Base-by-base conservation (phyloP, 768 basidiomycete species). In the Dacryopinax spathularia region DNA sequence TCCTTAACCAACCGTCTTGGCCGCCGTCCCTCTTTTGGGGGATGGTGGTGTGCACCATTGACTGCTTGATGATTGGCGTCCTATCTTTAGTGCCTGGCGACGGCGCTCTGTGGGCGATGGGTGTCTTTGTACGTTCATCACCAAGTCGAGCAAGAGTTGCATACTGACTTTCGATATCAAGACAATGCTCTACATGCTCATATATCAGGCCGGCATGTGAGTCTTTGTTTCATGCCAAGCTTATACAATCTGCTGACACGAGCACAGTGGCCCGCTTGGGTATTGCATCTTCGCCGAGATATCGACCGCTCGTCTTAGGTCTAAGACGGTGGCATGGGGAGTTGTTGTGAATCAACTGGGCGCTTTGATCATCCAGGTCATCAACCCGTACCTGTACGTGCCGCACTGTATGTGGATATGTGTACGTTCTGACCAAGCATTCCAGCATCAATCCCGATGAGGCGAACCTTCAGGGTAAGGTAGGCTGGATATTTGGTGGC, bases 271-370 rank as follows among this genome's bases (percentile, higher is more conserved):
- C 18, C 70, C 71, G 1, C 69, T 71, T 33, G 67, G 64, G 48
- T 73, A 70, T 66, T 64, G 60, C n/a, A 60, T 74, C 25, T 70
- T 74, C 34, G 70, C 69, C 10, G 73, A 74, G 65, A 64, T 71
- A 31, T 65, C 68, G 0, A 72, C 72, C 12, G 71, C 69, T 31
- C 69, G 73, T 22, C 67, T 74, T 3, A 67, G 70, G 35, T 65
- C 68, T 59, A 74, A 75, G 69, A 73, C 73, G 1, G 68, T 73
- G 56, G 74, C 68, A 1, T 64, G 67, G 13, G 63, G 66, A 4
- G 41, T 39, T 25, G 29, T 62, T 7, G 25, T 36, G 36, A 62
- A 62, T 25, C 43, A 63, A n/a, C 10, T 59, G 18, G 39, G 62
- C 34, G 65, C 62, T 31, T 64, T 69, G 41, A 44, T 68, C 34